These are phyloP conservation scores for Lunularia cruciata DNA, from an alignment of 225 moss, liverwort and hornwort genomes.

Conservation along the genomic window DNA sequence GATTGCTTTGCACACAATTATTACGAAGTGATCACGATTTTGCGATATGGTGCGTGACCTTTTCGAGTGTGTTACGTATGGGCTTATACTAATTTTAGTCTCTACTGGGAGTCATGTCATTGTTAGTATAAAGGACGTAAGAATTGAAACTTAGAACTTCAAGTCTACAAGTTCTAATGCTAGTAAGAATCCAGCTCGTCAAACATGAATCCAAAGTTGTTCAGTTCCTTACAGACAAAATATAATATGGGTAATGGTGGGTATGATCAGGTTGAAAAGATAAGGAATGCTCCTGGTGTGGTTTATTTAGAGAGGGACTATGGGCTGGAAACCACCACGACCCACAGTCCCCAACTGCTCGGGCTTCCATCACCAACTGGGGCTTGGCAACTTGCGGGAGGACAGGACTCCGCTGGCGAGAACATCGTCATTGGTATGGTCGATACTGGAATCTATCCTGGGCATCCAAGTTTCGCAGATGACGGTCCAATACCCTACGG, in stretches of 20 bases:
- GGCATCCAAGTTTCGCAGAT: conserved; percentile 11
- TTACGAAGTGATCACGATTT: no score
- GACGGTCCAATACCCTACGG: background rate
- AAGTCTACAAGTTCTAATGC: background rate
- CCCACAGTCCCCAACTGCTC: conserved; percentile 10
- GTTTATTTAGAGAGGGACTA: conserved; percentile 12
- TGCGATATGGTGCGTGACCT: no score
- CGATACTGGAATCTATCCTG: conserved; percentile 16
- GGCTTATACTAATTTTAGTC: no score
- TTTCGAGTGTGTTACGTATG: no score
- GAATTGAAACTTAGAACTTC: no score
- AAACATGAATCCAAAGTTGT: no score
- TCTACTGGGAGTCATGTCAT: no score
- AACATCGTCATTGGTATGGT: conserved; percentile 17
- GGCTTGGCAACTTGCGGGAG: background rate
- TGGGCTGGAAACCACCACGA: background rate
- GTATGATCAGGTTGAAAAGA: background rate
- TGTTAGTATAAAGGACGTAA: no score
- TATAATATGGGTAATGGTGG: background rate
- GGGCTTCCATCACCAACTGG: background rate
- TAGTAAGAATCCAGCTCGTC: no score
- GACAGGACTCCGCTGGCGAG: conserved; percentile 2
- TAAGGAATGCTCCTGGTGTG: background rate
- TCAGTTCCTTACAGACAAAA: no score
- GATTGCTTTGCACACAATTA: no score